Percentiles rank a stretch among this genome's conserved stretches.
These are phyloP conservation scores for Trametes villosa DNA, from an alignment of 768 basidiomycete species.

Conservation along the genomic window DNA sequence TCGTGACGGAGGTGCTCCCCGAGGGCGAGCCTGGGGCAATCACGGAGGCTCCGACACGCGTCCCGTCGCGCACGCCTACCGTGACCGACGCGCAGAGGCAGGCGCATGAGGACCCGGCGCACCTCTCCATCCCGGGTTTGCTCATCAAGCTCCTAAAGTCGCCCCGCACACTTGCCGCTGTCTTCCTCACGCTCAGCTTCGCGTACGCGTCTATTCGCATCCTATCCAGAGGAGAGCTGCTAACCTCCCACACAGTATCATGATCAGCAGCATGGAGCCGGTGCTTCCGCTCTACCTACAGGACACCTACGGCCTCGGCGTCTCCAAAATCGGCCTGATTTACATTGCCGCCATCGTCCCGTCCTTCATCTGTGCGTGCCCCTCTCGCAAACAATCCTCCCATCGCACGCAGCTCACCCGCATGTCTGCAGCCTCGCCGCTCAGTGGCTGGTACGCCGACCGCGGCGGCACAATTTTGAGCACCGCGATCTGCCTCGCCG, in stretches of 20 bases:
- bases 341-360: conserved; percentile 69
- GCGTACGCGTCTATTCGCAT: conserved; percentile 41
- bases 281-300: conserved; percentile 42
- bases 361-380: conserved; percentile 61
- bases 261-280: conserved; percentile 37
- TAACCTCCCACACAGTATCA: conserved; percentile 15
- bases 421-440: conserved; percentile 50
- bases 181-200: conserved; percentile 38
- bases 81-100: not conserved
- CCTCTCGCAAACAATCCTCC: conserved; percentile 1
- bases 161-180: conserved; percentile 31
- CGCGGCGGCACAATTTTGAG: conserved; percentile 60
- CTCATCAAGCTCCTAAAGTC: conserved; percentile 32
- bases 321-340: conserved; percentile 60
- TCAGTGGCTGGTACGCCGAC: conserved; percentile 65
- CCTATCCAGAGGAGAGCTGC: not conserved
- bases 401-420: not conserved
- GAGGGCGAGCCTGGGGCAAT: not conserved
- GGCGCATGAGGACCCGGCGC: not conserved
- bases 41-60: not conserved
- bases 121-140: conserved; percentile 26
- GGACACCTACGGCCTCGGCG: conserved; percentile 36
- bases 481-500: conserved; percentile 48
- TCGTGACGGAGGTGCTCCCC: not conserved
- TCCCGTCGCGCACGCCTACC: not conserved